Evolutionary conservation across 345 rosid genomes (phyloP).

Genomic region (Gossypium rotundifolium): DNA sequence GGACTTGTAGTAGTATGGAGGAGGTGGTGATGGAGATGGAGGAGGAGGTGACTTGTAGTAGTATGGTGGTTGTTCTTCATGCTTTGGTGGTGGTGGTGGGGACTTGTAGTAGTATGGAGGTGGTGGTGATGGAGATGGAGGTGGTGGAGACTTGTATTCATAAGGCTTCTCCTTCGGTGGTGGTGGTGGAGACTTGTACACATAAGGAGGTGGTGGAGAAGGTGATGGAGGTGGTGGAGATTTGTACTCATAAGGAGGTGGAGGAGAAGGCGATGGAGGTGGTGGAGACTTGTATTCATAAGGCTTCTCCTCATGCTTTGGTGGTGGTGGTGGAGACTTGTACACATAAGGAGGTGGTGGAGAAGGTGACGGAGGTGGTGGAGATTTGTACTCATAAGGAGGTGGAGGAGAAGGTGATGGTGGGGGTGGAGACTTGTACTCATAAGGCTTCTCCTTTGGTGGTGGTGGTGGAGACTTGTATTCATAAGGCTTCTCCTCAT

Average conservation of each 20-base stretch:
- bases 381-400: constrained; percentile 18
- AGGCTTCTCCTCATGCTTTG: constrained; percentile 10
- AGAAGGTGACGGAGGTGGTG: not conserved
- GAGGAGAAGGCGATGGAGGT: constrained; percentile 3
- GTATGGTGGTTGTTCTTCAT: not conserved
- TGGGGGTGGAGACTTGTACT: constrained; percentile 26
- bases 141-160: not conserved
- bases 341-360: not conserved
- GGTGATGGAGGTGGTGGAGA: constrained; percentile 5
- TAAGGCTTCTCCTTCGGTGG: no score
- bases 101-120: constrained; percentile 11
- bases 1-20: constrained; percentile 14
- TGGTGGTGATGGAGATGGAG: not conserved
- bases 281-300: constrained; percentile 28
- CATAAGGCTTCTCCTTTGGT: constrained; percentile 18
- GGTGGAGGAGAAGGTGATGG: not conserved
- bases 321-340: constrained; percentile 30
- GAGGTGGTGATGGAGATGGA: constrained; percentile 14
- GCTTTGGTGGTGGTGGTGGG: constrained; percentile 8
- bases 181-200: constrained; percentile 16
- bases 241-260: constrained; percentile 18
- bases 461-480: constrained; percentile 44
- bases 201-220: constrained; percentile 19
- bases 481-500: not conserved
- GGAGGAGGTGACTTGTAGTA: not conserved